phyloP scores from a whole-genome alignment of 163 green algal species.

The Scenedesmus sp. region DNA sequence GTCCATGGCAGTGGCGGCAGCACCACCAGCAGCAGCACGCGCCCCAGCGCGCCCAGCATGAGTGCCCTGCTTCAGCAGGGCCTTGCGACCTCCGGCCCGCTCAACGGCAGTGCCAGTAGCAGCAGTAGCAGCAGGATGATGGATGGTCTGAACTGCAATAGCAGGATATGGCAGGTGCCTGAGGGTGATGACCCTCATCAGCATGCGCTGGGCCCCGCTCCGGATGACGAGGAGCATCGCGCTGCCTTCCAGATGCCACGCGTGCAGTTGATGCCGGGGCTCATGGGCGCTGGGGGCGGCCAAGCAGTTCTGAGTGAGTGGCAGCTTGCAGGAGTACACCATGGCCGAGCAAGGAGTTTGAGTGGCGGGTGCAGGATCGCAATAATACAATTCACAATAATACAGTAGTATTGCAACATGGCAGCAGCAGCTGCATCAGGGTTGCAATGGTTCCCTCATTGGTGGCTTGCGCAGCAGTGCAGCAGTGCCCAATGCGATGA shows the following conservation, averaged over 20 bases:
- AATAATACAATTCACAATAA: no score
- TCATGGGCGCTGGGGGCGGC: neutral
- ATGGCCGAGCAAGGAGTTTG: neutral
- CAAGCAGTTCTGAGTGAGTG: slow-evolving; percentile 21
- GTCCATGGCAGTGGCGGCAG: neutral
- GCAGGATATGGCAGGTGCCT: slow-evolving; percentile 37
- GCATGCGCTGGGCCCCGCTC: slow-evolving; percentile 26
- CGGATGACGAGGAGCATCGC: neutral
- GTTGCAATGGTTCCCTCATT: no score
- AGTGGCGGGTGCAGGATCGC: no score
- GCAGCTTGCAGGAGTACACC: neutral
- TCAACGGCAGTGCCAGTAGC: neutral
- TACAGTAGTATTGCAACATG: no score
- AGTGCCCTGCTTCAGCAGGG: neutral
- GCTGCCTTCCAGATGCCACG: neutral
- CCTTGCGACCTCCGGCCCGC: neutral
- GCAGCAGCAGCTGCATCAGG: no score
- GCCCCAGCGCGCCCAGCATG: neutral
- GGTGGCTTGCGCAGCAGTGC: neutral
- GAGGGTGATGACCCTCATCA: neutral
- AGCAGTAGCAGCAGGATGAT: neutral
- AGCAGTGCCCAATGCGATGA: neutral
- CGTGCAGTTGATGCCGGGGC: slow-evolving; percentile 1
- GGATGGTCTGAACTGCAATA: slow-evolving; percentile 16
- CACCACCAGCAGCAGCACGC: slow-evolving; percentile 7